A percentile compares a stretch with the other conserved stretches of the same genome.
phyloP scores from a whole-genome alignment of 2,329 filamentous ascomycete genomes.

The Aspergillus vadensis region DNA sequence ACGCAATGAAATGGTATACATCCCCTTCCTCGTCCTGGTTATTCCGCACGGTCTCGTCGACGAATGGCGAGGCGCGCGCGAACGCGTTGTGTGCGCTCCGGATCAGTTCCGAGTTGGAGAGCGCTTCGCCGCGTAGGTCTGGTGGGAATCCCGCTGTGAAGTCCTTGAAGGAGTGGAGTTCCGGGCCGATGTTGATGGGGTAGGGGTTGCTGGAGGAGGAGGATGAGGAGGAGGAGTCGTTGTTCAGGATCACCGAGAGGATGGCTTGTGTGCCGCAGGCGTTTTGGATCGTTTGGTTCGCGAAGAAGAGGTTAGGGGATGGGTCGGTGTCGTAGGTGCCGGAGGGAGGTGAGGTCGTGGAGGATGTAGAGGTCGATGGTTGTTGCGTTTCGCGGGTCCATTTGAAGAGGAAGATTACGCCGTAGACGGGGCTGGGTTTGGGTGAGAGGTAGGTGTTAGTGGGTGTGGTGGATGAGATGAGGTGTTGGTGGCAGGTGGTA shows the following conservation, averaged over 20 bases:
- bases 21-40: constrained; percentile 81
- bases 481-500: constrained; percentile 1
- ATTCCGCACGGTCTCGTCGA: constrained; percentile 79
- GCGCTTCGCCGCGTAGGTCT: constrained; percentile 70
- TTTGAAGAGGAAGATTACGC: constrained; percentile 99
- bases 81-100: constrained; percentile 87
- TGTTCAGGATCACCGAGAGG: constrained; percentile 87
- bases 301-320: constrained; percentile 83
- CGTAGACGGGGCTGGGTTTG: constrained; percentile 70
- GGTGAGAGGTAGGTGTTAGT: background rate
- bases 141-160: constrained; percentile 83
- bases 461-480: no score
- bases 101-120: constrained; percentile 71
- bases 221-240: constrained; percentile 48
- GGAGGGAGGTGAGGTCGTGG: constrained; percentile 68
- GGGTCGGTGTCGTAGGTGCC: constrained; percentile 78
- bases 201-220: constrained; percentile 17
- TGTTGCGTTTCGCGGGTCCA: constrained; percentile 63
- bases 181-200: constrained; percentile 68
- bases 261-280: constrained; percentile 96
- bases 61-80: constrained; percentile 83
- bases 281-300: constrained; percentile 96
- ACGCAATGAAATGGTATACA: constrained; percentile 97
- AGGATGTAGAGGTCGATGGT: constrained; percentile 58
- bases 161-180: constrained; percentile 77